Base-by-base conservation (phyloP, 768 basidiomycete genomes). In the Lactarius trivialis region DNA sequence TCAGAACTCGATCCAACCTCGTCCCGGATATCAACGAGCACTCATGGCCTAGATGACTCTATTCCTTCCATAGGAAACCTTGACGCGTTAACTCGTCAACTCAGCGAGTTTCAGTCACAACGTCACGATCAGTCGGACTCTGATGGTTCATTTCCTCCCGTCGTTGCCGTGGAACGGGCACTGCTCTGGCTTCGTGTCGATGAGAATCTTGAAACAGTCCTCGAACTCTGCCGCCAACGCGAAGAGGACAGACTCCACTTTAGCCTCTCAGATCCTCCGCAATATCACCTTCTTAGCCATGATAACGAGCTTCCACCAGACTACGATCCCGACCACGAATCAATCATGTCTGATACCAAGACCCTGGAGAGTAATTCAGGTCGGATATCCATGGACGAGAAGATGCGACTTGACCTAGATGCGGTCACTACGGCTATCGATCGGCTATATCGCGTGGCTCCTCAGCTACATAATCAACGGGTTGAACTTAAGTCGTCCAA, bases 381-480 rank as follows among this genome's bases (percentile, higher is more conserved):
- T 24, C 58, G 48, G 17, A 59, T 34, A n/a, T 64, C 68, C 58
- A 64, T 56, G 19, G 84, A 82, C 72, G 92, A 93, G 73, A 95
- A 95, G 77, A 89, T 87, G 84, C 76, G 84, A 55, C 74, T 89
- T 69, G 96, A 98, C 71, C 78, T 98, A 21, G 93, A 97, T 67
- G 79, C 82, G 12, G 85, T 98, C 50, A 84, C 91, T 0, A 81
- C 82, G 71, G 94, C 97, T 33, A 95, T 99, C 68, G 94, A 96
- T 71, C 79, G 93, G 39, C 76, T 98, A 12, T 92, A 97, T 72
- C 73, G 82, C 8, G 89, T 88, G 33, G 85, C 93, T 0, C 95
- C 96, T 0, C 94, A 96, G 71, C 74, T 98, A 45, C 84, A 88
- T 62, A 88, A 95, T 71, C 96, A 99, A 73, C 85, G 97, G 0